Base-by-base conservation (phyloP, 768 basidiomycete genomes). In the Wakefieldia striispora region DNA sequence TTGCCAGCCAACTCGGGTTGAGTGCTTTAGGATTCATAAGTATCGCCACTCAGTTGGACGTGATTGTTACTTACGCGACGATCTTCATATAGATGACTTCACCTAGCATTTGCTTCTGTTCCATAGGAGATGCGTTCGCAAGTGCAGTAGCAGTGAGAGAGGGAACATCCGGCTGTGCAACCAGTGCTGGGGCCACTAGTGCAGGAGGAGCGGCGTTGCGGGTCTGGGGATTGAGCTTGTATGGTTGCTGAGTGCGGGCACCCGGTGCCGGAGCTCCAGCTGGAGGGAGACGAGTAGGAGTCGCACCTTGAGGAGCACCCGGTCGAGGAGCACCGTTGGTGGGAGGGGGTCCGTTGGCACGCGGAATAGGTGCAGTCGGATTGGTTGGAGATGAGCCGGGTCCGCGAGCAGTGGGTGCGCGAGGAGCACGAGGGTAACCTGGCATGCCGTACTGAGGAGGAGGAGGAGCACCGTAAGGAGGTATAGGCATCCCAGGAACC, bases 71-170 rank as follows among this genome's bases (percentile, higher is more conserved):
- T 68, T 74, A 92, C 88, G 72, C 64, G 50, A 77, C 81, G 57
- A 97, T 95, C 66, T 83, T 87, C 81, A 95, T 86, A 75, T 97
- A 97, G 59, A 97, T 83, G 43, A 89, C 83, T 73, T 99, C 97
- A 59, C 97, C 97, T 41, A 99, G 79, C 88, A 97, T 93, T 71
- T 99, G 97, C 79, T 99, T 99, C 82, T 97, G 94, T 71, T 98
- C 95, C 68, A 77, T 74, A 31, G 84, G 81, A 41, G 78, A 70
- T 20, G 82, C 82, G 53, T 63, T 76, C 37, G 80, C 79, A 53
- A 88, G 75, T 10, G 78, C 63, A 62, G 83, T 77, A 19, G 91
- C 74, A 41, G 80, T 83, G 51, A 91, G 79, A 50, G 73, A 70
- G 20, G 84, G 72, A 37, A 77, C 74, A 17, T 78, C 78, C 4